Evolutionary conservation across 345 rosid species (phyloP).

Genomic region (Citrus hindsii): DNA sequence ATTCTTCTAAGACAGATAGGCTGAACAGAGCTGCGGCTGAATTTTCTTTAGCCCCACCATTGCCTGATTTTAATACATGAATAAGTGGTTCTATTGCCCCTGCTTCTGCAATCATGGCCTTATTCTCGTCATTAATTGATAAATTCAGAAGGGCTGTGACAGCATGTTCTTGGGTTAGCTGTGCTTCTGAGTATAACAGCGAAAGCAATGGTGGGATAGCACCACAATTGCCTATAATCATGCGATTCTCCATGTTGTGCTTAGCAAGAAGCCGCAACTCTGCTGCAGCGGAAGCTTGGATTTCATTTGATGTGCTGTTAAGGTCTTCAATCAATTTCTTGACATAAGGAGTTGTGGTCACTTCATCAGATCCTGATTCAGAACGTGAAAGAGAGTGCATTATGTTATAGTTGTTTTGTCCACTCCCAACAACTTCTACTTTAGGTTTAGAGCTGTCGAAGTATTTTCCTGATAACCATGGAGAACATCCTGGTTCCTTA

Average conservation of each 20-base stretch:
- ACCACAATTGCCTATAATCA: slow-evolving; percentile 56
- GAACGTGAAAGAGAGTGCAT: slow-evolving; percentile 28
- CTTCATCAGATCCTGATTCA: slow-evolving; percentile 40
- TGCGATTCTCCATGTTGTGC: slow-evolving; percentile 66
- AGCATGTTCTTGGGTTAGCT: slow-evolving; percentile 80
- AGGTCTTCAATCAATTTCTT: slow-evolving; percentile 62
- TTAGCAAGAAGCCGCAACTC: slow-evolving; percentile 81
- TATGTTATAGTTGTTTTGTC: slow-evolving; percentile 19
- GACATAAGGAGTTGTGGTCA: slow-evolving; percentile 44
- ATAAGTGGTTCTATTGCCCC: slow-evolving; percentile 79
- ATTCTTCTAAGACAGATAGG: slow-evolving; percentile 70
- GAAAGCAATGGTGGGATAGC: slow-evolving; percentile 67
- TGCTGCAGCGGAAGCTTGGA: slow-evolving; percentile 67
- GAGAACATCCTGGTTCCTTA: slow-evolving; percentile 44
- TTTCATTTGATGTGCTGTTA: slow-evolving; percentile 45
- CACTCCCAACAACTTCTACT: slow-evolving; percentile 33
- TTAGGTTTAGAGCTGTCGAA: slow-evolving; percentile 26
- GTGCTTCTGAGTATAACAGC: slow-evolving; percentile 60
- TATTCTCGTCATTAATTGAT: slow-evolving; percentile 76
- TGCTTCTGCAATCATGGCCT: slow-evolving; percentile 63
- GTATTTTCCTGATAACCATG: slow-evolving; percentile 31
- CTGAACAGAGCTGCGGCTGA: slow-evolving; percentile 88
- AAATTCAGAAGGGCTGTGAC: slow-evolving; percentile 86
- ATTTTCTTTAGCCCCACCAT: slow-evolving; percentile 80
- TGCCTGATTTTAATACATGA: slow-evolving; percentile 74